Percentiles rank a stretch among this genome's conserved stretches.
These are phyloP conservation scores for Cinnamomum micranthum DNA, from an alignment of 164 flowering plant genomes.

Conservation along the genomic window DNA sequence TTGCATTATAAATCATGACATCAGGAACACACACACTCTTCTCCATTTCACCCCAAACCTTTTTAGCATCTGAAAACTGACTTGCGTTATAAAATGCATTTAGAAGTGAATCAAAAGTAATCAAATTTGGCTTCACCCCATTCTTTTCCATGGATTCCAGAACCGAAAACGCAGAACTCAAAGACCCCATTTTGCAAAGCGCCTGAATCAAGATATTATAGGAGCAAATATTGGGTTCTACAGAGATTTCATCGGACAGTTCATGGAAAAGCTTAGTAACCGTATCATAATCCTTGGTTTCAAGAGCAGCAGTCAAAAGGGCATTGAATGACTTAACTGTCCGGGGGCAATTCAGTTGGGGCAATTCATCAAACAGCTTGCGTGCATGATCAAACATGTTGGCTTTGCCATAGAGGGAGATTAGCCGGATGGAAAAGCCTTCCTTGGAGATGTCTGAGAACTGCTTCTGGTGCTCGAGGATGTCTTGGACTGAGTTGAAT, in stretches of 20 bases:
- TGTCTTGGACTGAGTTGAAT: constrained; percentile 27
- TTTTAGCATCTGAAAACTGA: constrained; percentile 32
- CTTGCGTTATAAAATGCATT: constrained; percentile 21
- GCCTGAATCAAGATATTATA: constrained; percentile 39
- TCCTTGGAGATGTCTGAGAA: constrained; percentile 24
- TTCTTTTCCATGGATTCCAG: constrained; percentile 36
- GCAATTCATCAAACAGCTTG: constrained; percentile 56
- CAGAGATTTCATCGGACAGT: constrained; percentile 21
- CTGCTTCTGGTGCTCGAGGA: constrained; percentile 40
- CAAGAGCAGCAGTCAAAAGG: constrained; percentile 34
- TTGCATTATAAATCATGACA: constrained; percentile 27
- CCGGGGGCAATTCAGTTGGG: constrained; percentile 30
- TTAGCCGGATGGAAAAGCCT: constrained; percentile 24
- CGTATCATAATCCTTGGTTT: constrained; percentile 28
- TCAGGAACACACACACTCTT: constrained; percentile 24
- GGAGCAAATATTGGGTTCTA: constrained; percentile 32
- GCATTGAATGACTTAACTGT: constrained; percentile 47
- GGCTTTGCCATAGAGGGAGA: constrained; percentile 31
- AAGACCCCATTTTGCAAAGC: constrained; percentile 29
- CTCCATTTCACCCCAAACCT: constrained; percentile 36
- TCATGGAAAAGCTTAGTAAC: constrained; percentile 29
- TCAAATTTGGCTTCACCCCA: constrained; percentile 32
- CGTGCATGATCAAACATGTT: constrained; percentile 45
- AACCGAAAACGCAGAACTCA: constrained; percentile 30
- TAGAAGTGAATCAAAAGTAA: constrained; percentile 43